phyloP scores from a whole-genome alignment of 306 rosid genomes.

The Potentilla sterilis region DNA sequence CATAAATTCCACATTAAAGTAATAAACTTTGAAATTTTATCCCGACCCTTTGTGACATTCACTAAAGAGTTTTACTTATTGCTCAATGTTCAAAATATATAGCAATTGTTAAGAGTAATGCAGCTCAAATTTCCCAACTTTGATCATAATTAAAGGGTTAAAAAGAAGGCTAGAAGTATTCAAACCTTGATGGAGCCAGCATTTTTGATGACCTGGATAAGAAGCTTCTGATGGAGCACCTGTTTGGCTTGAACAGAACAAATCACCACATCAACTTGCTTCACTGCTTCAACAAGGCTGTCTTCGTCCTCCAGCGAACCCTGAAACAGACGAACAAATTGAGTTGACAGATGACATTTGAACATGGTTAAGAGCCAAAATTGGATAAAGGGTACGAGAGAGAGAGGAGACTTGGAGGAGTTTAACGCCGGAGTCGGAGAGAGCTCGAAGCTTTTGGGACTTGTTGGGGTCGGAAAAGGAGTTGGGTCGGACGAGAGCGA shows the following conservation, averaged over 20 bases:
- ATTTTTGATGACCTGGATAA: conserved; percentile 56
- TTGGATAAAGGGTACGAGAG: background rate
- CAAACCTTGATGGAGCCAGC: conserved; percentile 60
- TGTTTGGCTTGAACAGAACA: conserved; percentile 61
- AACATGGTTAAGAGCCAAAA: background rate
- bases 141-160: background rate
- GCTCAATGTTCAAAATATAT: background rate
- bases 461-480: conserved; percentile 56
- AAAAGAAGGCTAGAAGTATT: background rate
- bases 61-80: background rate
- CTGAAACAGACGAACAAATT: conserved; percentile 10
- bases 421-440: conserved; percentile 56
- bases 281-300: conserved; percentile 56
- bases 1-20: background rate
- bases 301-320: conserved; percentile 77
- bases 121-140: background rate
- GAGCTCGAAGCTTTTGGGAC: conserved; percentile 43
- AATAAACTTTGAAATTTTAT: background rate
- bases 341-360: background rate
- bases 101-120: background rate
- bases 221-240: conserved; percentile 55
- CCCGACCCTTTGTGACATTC: background rate
- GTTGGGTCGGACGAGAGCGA: conserved; percentile 56
- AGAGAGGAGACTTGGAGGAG: conserved; percentile 46
- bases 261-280: conserved; percentile 76